phyloP scores from a whole-genome alignment of 257 asterid species.

The Gentiana macrophylla region DNA sequence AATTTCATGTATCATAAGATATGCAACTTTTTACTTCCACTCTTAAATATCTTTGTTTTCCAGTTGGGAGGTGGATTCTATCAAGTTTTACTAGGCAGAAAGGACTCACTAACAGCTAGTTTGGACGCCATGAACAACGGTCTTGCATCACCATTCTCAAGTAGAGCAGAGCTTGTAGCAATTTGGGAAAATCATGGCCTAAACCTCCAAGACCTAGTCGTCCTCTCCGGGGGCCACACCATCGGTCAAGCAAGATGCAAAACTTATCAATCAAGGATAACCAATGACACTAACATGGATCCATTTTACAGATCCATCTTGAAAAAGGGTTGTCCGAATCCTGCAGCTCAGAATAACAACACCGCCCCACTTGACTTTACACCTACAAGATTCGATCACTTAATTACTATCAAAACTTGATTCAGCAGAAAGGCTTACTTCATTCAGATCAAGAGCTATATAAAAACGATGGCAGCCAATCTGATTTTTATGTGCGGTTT shows the following conservation, averaged over 20 bases:
- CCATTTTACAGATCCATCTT: slow-evolving; percentile 13
- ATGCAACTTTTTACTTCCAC: background rate
- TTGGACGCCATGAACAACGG: slow-evolving; percentile 17
- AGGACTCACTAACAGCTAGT: slow-evolving; percentile 41
- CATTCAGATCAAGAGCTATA: slow-evolving; percentile 47
- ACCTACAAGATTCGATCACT: slow-evolving; percentile 17
- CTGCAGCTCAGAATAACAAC: slow-evolving; percentile 29
- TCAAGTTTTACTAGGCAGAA: slow-evolving; percentile 39
- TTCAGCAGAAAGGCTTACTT: slow-evolving; percentile 26
- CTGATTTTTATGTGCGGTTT: slow-evolving; percentile 17
- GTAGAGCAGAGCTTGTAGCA: slow-evolving; percentile 22
- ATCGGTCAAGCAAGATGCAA: slow-evolving; percentile 36
- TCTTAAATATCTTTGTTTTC: slow-evolving; percentile 8
- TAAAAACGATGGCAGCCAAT: slow-evolving; percentile 35
- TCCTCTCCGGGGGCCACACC: slow-evolving; percentile 45
- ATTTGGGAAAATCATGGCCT: slow-evolving; percentile 30
- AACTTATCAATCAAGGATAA: slow-evolving; percentile 20
- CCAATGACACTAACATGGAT: slow-evolving; percentile 24
- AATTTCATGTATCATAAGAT: background rate
- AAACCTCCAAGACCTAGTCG: slow-evolving; percentile 28
- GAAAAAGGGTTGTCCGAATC: slow-evolving; percentile 27
- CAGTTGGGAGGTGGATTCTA: slow-evolving; percentile 47
- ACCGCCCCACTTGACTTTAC: slow-evolving; percentile 30
- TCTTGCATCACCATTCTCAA: slow-evolving; percentile 33
- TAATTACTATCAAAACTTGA: slow-evolving; percentile 21